Conservation (phyloP, 2,329 filamentous ascomycete genomes). For the Diplodia intermedia region DNA sequence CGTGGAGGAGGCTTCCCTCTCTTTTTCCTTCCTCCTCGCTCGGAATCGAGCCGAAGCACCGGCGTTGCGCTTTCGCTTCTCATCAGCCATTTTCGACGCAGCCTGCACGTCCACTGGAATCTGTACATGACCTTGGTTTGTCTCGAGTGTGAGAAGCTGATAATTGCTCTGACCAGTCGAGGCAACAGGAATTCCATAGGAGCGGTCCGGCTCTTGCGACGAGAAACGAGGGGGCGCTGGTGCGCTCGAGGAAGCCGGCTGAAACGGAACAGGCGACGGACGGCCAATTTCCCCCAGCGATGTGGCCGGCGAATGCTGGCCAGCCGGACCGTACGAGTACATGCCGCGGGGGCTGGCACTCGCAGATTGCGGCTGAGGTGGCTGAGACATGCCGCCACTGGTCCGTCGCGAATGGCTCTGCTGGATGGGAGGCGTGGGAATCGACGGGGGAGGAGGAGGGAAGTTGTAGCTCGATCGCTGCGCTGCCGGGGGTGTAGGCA, state of each 20-base stretch:
- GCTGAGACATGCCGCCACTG: conserved; percentile 38
- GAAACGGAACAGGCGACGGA: conserved; percentile 37
- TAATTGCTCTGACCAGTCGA: conserved; percentile 57
- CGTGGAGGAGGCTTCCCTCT: conserved; percentile 72
- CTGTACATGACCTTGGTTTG: conserved; percentile 58
- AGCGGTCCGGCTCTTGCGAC: conserved; percentile 26
- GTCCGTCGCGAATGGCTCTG: conserved; percentile 52
- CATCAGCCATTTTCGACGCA: conserved; percentile 81
- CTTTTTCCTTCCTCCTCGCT: conserved; percentile 80
- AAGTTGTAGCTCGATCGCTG: conserved; percentile 46
- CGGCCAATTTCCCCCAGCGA: conserved; percentile 34
- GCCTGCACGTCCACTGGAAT: conserved; percentile 81
- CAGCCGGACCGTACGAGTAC: conserved; percentile 54
- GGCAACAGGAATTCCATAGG: conserved; percentile 51
- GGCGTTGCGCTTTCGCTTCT: conserved; percentile 85
- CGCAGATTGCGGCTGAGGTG: conserved; percentile 45
- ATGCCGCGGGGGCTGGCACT: conserved; percentile 56
- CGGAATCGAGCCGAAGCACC: conserved; percentile 84
- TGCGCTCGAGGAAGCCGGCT: conserved; percentile 31
- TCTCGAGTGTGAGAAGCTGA: conserved; percentile 62
- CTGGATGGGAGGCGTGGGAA: conserved; percentile 48
- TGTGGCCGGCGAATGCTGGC: conserved; percentile 46
- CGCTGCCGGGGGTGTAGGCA: conserved; percentile 56
- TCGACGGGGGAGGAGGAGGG: conserved; percentile 38
- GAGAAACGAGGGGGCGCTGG: conserved; percentile 21